Evolutionary conservation across 2,329 filamentous ascomycete species (phyloP), one percentile per base, ranked within the genome.

Genomic region (Fusarium proliferatum): DNA sequence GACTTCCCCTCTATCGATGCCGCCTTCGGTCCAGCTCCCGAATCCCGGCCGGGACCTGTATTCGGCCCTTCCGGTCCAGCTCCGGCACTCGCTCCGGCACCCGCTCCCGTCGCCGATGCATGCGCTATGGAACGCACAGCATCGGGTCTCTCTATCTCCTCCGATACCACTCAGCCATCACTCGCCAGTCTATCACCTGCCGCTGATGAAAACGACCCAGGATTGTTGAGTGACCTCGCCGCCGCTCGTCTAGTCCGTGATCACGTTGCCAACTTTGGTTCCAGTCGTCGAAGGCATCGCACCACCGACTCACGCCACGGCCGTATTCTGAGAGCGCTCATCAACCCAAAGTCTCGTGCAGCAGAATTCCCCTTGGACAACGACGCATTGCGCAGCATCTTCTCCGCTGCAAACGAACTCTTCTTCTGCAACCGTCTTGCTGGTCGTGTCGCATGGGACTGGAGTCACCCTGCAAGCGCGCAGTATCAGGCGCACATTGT

Each of bases 401-500:
- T 92, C 77, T 87, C 85, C 16, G 86, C 89, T 13, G 87, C 87
- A 48, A 91, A 92, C 80, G 87, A 89, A 60, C 84, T 92, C 48
- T 92, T 92, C 81, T 92, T 92, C 80, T 82, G 84, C 60, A 87
- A 88, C 33, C 84, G 83, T 11, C 84, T 92, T 17, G 83, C 84
- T 36, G 85, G 86, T n/a, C 86, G 90, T 33, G 90, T 92, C 9
- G 82, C 83, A 33, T 91, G 90, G 89, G 88, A 89, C 73, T 92
- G 90, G 90, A 89, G 88, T 43, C 84, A 88, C 67, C 80, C 82
- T 6, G 84, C 84, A 5, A 84, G 85, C 56, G 76, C 82, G 5
- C 85, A 86, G 67, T 90, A 90, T 75, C 82, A 86, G 61, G 84
- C 82, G 68, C 85, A 88, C 61, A 86, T 92, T 49, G 88, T 92